These are phyloP conservation scores for Omphalotus olearius DNA, from an alignment of 1,284 basidiomycete genomes.

Conservation along the genomic window DNA sequence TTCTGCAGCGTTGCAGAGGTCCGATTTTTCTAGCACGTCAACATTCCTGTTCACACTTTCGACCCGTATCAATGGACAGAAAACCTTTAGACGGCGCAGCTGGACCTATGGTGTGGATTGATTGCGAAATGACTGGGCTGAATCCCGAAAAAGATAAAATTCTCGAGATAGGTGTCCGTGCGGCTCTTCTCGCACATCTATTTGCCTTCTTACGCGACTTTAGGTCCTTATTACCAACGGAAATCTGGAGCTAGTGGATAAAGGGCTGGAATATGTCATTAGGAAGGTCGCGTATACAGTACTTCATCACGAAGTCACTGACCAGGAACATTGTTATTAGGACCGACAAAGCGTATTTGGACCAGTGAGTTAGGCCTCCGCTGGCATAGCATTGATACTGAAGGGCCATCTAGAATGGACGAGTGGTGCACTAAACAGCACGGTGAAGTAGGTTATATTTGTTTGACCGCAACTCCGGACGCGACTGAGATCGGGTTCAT, in stretches of 20 bases:
- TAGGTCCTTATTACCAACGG: slow-evolving; percentile 83
- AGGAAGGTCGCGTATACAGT: no score
- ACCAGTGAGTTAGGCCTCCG: slow-evolving; percentile 42
- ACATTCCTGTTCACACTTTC: no score
- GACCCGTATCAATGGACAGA: slow-evolving; percentile 6
- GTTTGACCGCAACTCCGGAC: not conserved
- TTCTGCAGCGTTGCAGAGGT: no score
- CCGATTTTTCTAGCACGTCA: no score
- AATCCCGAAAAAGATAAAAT: slow-evolving; percentile 64
- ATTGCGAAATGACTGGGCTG: slow-evolving; percentile 75
- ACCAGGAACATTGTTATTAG: slow-evolving; percentile 54
- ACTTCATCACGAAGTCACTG: no score
- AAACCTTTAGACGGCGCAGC: slow-evolving; percentile 39
- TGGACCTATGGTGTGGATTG: slow-evolving; percentile 84
- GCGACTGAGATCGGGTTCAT: not conserved
- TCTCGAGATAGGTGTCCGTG: slow-evolving; percentile 66
- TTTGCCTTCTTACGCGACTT: not conserved
- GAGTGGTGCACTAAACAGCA: slow-evolving; percentile 77
- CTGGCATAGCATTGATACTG: not conserved
- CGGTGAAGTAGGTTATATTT: slow-evolving; percentile 42
- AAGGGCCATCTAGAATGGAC: slow-evolving; percentile 51
- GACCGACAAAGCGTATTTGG: slow-evolving; percentile 59
- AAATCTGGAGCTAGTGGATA: slow-evolving; percentile 68
- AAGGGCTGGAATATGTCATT: slow-evolving; percentile 72
- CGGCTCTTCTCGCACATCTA: slow-evolving; percentile 1